These are phyloP conservation scores for Picea abies DNA, from an alignment of 83 land plant species.

Conservation along the genomic window DNA sequence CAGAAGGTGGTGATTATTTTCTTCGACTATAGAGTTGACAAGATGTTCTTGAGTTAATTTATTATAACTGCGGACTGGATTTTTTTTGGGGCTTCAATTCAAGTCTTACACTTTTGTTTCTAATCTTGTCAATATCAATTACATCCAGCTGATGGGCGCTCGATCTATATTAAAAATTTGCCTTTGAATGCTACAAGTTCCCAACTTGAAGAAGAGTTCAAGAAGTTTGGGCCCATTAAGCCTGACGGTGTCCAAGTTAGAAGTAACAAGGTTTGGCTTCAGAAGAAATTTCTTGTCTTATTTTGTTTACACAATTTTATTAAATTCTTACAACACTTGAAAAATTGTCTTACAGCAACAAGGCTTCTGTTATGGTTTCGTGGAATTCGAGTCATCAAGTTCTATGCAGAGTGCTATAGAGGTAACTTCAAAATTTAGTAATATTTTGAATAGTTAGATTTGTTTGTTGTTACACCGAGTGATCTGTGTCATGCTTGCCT, in stretches of 20 bases:
- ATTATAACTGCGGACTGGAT: too few species aligned
- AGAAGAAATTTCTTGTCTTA: background rate
- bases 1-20: constrained; percentile 31
- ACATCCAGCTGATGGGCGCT: constrained; percentile 51
- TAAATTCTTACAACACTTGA: constrained; percentile 4
- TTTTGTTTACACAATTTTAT: background rate
- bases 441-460: background rate
- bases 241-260: constrained; percentile 51
- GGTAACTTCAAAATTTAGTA: constrained; percentile 16
- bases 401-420: constrained; percentile 56
- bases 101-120: background rate
- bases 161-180: constrained; percentile 48
- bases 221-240: constrained; percentile 50
- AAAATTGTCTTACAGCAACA: constrained; percentile 27
- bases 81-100: background rate
- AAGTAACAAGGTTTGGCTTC: constrained; percentile 46
- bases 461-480: background rate
- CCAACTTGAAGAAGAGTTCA: constrained; percentile 52
- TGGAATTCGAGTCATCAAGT: constrained; percentile 44
- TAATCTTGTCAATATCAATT: constrained; percentile 9
- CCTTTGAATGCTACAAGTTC: constrained; percentile 44
- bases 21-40: background rate
- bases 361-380: constrained; percentile 66
- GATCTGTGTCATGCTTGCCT: background rate
- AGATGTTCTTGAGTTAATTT: background rate